phyloP scores from a whole-genome alignment of 2,329 filamentous ascomycete genomes.

The Colletotrichum cuscutae region DNA sequence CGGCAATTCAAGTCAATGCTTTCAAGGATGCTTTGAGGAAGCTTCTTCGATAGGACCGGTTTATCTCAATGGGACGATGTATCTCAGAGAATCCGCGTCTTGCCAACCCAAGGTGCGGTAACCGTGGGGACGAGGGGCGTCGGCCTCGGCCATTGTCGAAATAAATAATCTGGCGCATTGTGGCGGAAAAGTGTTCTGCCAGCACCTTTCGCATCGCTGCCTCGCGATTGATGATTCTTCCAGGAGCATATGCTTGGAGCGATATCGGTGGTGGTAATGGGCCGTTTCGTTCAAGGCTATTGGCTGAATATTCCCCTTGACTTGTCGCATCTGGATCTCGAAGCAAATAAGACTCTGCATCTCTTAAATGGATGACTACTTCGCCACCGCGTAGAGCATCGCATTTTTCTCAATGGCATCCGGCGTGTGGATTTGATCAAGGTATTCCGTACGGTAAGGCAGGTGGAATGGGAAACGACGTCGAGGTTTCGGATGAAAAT shows the following conservation, averaged over 20 bases:
- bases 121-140: neutral
- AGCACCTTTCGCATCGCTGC: neutral
- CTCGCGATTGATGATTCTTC: slow-evolving; percentile 26
- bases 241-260: neutral
- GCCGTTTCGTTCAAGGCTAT: neutral
- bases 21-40: neutral
- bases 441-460: neutral
- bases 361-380: neutral
- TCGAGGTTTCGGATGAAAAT: neutral
- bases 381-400: neutral
- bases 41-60: neutral
- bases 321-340: neutral
- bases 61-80: neutral
- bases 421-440: too few species aligned
- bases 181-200: slow-evolving; percentile 31
- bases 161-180: neutral
- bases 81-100: neutral
- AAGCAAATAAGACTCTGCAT: neutral
- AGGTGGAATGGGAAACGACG: neutral
- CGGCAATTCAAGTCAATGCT: neutral
- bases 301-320: neutral
- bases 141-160: neutral
- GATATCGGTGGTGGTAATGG: neutral
- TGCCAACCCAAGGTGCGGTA: neutral
- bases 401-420: neutral